Percentiles rank a stretch among this genome's conserved stretches.
Conservation (phyloP, 23 red algal species). For the Gracilaria caudata region DNA sequence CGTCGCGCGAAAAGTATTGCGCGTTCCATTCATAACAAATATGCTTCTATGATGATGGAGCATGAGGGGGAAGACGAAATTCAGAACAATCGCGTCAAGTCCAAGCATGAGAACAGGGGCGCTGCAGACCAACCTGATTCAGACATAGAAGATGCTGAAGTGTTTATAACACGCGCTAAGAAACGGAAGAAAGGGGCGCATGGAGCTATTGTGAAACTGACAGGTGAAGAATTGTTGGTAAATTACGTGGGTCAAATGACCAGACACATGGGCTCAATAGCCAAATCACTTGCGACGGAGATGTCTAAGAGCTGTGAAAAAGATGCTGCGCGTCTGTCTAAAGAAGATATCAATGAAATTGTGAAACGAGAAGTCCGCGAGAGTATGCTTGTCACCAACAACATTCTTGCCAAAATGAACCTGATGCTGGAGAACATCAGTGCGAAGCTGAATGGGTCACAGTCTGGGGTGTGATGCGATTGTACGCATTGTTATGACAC, state of each 20-base stretch:
- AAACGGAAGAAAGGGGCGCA: constrained; percentile 23
- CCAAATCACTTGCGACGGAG: constrained; percentile 4
- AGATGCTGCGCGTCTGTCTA: neutral
- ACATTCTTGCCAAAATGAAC: constrained; percentile 34
- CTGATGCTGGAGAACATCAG: constrained; percentile 33
- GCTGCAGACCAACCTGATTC: neutral
- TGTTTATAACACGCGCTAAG: neutral
- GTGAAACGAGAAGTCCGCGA: constrained; percentile 31
- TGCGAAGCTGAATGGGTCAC: constrained; percentile 11
- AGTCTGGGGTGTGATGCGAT: neutral
- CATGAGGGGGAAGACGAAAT: constrained; percentile 7
- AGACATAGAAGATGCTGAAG: constrained; percentile 9
- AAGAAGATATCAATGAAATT: constrained; percentile 34
- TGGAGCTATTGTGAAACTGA: neutral
- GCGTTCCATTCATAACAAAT: constrained; percentile 50
- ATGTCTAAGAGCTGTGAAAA: neutral
- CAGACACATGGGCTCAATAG: constrained; percentile 10
- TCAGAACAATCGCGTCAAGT: neutral
- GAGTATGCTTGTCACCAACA: constrained; percentile 26
- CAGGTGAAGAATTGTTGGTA: constrained; percentile 6
- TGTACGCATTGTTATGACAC: too few relatives aligned
- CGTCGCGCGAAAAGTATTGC: constrained; percentile 45
- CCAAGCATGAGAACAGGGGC: neutral
- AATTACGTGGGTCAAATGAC: constrained; percentile 18
- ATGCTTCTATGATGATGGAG: constrained; percentile 40